A percentile compares a stretch with the other conserved stretches of the same genome.
phyloP scores from a whole-genome alignment of 2,329 filamentous ascomycete species.

The Diaporthe humulicola region DNA sequence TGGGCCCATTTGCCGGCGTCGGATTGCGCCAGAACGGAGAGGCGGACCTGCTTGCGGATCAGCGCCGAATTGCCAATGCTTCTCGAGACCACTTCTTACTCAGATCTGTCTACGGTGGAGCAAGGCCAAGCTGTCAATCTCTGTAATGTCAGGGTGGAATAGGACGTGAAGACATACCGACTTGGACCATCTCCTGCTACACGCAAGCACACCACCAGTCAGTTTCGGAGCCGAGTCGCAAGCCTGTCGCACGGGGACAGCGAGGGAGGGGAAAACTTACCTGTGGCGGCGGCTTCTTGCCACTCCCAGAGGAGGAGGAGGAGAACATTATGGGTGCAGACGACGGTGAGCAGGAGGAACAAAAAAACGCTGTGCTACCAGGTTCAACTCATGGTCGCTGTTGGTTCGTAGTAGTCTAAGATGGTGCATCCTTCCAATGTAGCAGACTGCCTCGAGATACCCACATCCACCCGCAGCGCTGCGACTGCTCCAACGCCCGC shows the following conservation, averaged over 20 bases:
- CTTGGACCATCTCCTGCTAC: slow-evolving; percentile 98
- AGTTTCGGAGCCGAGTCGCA: slow-evolving; percentile 31
- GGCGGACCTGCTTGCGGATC: slow-evolving; percentile 72
- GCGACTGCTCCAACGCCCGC: slow-evolving; percentile 25
- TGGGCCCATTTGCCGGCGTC: slow-evolving; percentile 53
- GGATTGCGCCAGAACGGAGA: slow-evolving; percentile 88
- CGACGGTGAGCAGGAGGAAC: slow-evolving; percentile 15
- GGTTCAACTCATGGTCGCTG: slow-evolving; percentile 38
- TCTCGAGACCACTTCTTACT: slow-evolving; percentile 61
- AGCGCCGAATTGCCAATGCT: slow-evolving; percentile 42
- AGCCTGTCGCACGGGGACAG: slow-evolving; percentile 13
- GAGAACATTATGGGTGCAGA: slow-evolving; percentile 67
- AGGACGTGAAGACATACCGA: slow-evolving; percentile 74
- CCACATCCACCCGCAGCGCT: slow-evolving; percentile 16
- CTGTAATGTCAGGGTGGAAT: slow-evolving; percentile 41
- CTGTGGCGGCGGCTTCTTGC: slow-evolving; percentile 80
- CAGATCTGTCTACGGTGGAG: slow-evolving; percentile 67
- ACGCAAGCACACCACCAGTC: slow-evolving; percentile 19
- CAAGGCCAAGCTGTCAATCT: slow-evolving; percentile 46
- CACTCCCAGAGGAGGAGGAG: slow-evolving; percentile 74
- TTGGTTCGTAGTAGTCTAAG: slow-evolving; percentile 27
- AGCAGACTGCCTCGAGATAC: slow-evolving; percentile 5
- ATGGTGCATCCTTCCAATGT: slow-evolving; percentile 27
- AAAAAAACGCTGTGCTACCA: neutral
- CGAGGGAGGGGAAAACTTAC: slow-evolving; percentile 59